These are phyloP conservation scores for Urtica urens DNA, from an alignment of 306 rosid species.

Conservation along the genomic window DNA sequence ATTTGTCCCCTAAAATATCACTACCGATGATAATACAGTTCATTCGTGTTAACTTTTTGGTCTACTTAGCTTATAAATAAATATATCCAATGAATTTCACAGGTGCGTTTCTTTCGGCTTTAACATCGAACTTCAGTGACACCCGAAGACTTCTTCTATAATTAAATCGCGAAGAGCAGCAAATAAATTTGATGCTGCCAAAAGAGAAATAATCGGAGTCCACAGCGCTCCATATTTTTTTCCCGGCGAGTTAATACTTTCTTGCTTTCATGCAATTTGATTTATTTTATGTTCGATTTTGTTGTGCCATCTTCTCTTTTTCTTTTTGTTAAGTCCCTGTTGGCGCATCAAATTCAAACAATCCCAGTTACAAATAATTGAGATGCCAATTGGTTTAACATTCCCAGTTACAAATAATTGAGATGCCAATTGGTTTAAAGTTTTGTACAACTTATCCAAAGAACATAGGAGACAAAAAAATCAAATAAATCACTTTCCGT, in stretches of 20 bases:
- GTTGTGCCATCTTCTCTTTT: constrained; percentile 15
- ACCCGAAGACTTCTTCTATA: constrained; percentile 74
- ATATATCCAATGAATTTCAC: constrained; percentile 28
- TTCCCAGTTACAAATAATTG: constrained; percentile 9
- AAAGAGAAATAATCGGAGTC: constrained; percentile 16
- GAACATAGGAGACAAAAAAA: no score
- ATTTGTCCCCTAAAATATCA: no score
- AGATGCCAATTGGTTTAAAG: constrained; percentile 15
- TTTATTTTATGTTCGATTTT: constrained; percentile 16
- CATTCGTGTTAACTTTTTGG: constrained; percentile 3
- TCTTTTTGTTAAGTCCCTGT: background rate
- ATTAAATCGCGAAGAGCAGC: constrained; percentile 14
- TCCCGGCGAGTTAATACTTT: no score
- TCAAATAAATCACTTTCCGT: no score
- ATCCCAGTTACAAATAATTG: background rate
- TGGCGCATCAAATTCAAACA: constrained; percentile 10
- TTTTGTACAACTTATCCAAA: constrained; percentile 14
- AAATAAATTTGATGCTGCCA: constrained; percentile 16
- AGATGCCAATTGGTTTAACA: constrained; percentile 14
- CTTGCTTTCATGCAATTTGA: constrained; percentile 19
- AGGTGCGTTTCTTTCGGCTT: constrained; percentile 76
- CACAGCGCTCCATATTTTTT: background rate
- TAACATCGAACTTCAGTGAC: constrained; percentile 69
- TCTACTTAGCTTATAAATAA: constrained; percentile 14
- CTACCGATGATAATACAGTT: background rate